A percentile compares a stretch with the other conserved stretches of the same genome.
Conservation (phyloP, 1,284 basidiomycete species). For the Flammula alnicola region DNA sequence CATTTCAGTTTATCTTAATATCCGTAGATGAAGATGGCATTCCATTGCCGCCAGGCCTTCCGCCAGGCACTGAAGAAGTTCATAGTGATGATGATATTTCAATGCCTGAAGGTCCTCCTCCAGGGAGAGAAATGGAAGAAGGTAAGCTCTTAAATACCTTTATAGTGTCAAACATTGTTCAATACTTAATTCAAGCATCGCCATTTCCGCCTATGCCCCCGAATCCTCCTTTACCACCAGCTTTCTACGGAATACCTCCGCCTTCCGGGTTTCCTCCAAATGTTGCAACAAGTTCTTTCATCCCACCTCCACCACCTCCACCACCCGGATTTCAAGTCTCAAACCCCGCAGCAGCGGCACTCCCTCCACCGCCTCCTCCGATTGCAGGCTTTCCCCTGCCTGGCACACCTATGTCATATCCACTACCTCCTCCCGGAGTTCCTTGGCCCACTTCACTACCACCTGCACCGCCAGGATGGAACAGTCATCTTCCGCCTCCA, state of each 20-base stretch:
- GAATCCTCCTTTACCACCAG: conserved; percentile 5
- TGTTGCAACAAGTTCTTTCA: conserved; percentile 19
- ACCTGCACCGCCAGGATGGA: conserved; percentile 27
- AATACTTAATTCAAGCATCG: background rate
- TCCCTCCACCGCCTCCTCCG: conserved; percentile 37
- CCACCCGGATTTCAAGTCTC: conserved; percentile 22
- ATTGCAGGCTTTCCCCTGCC: conserved; percentile 21
- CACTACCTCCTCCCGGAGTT: too few species aligned
- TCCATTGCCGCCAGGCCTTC: conserved; percentile 75
- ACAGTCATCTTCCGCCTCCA: conserved; percentile 29
- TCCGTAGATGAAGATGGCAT: conserved; percentile 59
- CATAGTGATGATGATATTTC: conserved; percentile 81
- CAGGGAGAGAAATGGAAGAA: conserved; percentile 40
- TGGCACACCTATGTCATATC: conserved; percentile 31
- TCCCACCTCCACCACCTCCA: conserved; percentile 25
- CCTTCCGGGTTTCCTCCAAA: conserved; percentile 27
- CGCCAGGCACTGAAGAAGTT: conserved; percentile 58
- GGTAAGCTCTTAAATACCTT: background rate
- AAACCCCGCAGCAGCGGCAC: conserved; percentile 11
- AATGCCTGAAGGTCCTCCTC: conserved; percentile 85
- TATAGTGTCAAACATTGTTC: background rate
- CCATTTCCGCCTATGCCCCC: conserved; percentile 25
- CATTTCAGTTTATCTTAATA: background rate
- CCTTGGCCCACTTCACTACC: too few species aligned
- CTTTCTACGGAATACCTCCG: conserved; percentile 16